phyloP scores from a whole-genome alignment of 768 basidiomycete species.

The Suillus occidentalis region DNA sequence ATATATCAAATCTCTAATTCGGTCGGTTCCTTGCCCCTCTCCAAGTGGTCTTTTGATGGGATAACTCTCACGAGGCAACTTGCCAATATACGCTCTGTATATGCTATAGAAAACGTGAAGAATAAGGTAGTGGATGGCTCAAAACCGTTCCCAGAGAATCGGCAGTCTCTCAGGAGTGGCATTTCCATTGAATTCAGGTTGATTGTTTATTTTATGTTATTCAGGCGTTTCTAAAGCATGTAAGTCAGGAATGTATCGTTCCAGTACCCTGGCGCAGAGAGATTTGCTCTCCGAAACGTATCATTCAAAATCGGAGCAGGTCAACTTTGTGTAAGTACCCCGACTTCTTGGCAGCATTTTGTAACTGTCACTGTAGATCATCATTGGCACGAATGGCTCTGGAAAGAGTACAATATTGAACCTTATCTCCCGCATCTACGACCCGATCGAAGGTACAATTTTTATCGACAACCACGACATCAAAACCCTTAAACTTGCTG shows the following conservation, averaged over 20 bases:
- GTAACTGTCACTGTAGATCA: slow-evolving; percentile 44
- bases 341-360: neutral
- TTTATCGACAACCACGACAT: slow-evolving; percentile 65
- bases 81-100: slow-evolving; percentile 54
- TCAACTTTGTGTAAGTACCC: slow-evolving; percentile 64
- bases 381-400: slow-evolving; percentile 77
- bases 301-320: slow-evolving; percentile 72
- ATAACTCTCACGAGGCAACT: neutral
- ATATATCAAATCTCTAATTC: neutral
- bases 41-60: no score
- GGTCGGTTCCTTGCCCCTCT: neutral
- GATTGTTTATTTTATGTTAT: slow-evolving; percentile 11
- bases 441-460: slow-evolving; percentile 66
- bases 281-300: slow-evolving; percentile 55
- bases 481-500: slow-evolving; percentile 53
- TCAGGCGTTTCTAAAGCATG: neutral
- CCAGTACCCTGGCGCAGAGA: slow-evolving; percentile 54
- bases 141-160: slow-evolving; percentile 49
- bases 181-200: slow-evolving; percentile 58
- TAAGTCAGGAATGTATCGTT: slow-evolving; percentile 66
- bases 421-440: slow-evolving; percentile 67
- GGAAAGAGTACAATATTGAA: slow-evolving; percentile 83
- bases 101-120: slow-evolving; percentile 57
- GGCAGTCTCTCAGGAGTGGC: slow-evolving; percentile 43
- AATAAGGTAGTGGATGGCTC: slow-evolving; percentile 59